Evolutionary conservation across 192 early-diverging fungal genomes (phyloP).

Genomic region (Rhizophagus sp.): DNA sequence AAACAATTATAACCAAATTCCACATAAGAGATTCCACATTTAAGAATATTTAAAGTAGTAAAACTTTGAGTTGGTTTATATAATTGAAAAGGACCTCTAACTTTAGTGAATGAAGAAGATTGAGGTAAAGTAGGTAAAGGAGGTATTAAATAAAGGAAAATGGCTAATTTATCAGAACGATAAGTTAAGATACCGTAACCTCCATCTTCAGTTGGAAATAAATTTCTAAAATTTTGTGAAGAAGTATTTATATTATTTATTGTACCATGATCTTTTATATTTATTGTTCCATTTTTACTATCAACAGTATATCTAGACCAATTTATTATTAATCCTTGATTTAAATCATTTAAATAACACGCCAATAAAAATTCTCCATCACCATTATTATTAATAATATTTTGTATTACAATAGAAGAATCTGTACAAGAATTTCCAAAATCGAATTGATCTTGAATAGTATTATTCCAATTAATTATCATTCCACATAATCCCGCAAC

Average conservation of each 20-base stretch:
- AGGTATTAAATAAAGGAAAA: neutral
- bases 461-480: neutral
- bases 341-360: neutral
- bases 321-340: neutral
- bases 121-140: neutral
- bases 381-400: neutral
- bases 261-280: neutral
- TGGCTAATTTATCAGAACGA: neutral
- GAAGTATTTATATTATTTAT: neutral
- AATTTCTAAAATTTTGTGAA: neutral
- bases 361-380: neutral
- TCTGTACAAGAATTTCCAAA: neutral
- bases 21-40: neutral
- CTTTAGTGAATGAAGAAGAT: neutral
- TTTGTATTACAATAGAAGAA: neutral
- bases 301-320: neutral
- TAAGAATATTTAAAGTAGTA: neutral
- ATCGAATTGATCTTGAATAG: neutral
- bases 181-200: constrained; percentile 2
- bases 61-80: neutral
- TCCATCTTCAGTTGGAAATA: constrained; percentile 10
- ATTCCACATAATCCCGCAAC: neutral
- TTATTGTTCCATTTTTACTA: neutral
- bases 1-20: constrained; percentile 11
- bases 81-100: neutral